phyloP scores from a whole-genome alignment of 371 early-diverging fungal genomes.

The Thermomucor indicae-seudaticae region DNA sequence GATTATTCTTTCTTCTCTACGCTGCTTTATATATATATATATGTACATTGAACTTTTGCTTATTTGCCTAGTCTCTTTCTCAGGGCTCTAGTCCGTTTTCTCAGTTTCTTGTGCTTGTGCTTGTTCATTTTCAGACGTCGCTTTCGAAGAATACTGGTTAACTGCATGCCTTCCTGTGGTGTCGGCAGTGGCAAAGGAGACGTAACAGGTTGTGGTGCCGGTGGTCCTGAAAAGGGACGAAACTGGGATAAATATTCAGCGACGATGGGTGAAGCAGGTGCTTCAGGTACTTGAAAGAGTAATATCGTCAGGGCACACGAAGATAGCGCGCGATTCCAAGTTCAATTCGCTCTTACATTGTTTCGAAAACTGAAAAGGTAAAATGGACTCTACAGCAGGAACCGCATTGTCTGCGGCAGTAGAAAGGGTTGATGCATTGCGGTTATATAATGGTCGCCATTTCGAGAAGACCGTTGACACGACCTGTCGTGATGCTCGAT shows the following conservation, averaged over 20 bases:
- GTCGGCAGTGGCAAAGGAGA: slow-evolving; percentile 4
- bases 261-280: slow-evolving; percentile 8
- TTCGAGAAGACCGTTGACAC: no score
- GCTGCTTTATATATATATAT: no score
- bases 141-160: slow-evolving; percentile 75
- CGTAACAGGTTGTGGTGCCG: slow-evolving; percentile 26
- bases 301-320: not conserved
- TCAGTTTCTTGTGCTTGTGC: slow-evolving; percentile 81
- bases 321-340: not conserved
- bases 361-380: slow-evolving; percentile 8
- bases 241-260: slow-evolving; percentile 32
- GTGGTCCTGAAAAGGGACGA: slow-evolving; percentile 36
- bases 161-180: slow-evolving; percentile 24
- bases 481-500: no score
- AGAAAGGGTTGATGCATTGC: slow-evolving; percentile 6
- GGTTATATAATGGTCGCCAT: no score
- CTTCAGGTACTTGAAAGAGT: slow-evolving; percentile 1
- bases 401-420: slow-evolving; percentile 7
- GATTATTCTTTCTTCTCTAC: no score
- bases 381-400: not conserved
- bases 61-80: slow-evolving; percentile 79
- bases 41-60: not conserved
- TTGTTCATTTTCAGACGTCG: slow-evolving; percentile 84
- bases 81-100: slow-evolving; percentile 75
- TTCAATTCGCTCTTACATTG: not conserved